Evolutionary conservation across 2,329 filamentous ascomycete species (phyloP), one percentile per base, ranked within the genome.

Genomic region (Phoma sp.): DNA sequence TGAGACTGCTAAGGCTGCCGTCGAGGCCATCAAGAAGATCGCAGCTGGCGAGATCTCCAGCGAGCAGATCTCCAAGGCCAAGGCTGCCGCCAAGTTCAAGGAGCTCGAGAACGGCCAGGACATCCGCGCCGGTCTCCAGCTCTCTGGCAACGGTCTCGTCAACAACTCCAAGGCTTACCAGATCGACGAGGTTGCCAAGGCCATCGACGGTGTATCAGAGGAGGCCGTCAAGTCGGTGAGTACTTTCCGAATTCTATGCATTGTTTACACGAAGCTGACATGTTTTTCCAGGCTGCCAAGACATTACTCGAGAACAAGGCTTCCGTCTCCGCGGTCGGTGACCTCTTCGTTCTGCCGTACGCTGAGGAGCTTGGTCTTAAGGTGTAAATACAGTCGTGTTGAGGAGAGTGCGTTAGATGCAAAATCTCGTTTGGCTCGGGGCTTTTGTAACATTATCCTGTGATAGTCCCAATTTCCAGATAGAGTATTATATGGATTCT

Each of bases 301-400:
- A 82, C 88, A 73, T 84, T 97, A 67, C 82, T 98, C 62, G 89
- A 93, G 65, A 87, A 86, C 78, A 98, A 93, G 84, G 93, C 93
- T 46, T 89, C 91, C 48, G 90, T 97, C 60, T 89, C 91, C 59
- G 84, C 91, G 55, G 92, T 98, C 60, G 95, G 95, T 77, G 95
- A 99, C 76, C 84, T 99, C 68, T 89, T 91, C 78, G 84, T 89
- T 70, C 86, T 99, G 74, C 95, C 95, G 53, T 99, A 89, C 75
- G 95, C 92, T 64, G 90, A 93, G 79, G 95, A 99, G 75, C 83
- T 99, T 76, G 96, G 93, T 68, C 85, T 99, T 74, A 91, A 88
- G 77, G 91, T 96, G 85, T 99, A 96, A 85, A 86, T 79, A 78
- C 63, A 66, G 59, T 59, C 49, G 50, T 57, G 46, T 60, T 56